Conservation (phyloP, 768 basidiomycete genomes). For the Gloeostereum incarnatum region DNA sequence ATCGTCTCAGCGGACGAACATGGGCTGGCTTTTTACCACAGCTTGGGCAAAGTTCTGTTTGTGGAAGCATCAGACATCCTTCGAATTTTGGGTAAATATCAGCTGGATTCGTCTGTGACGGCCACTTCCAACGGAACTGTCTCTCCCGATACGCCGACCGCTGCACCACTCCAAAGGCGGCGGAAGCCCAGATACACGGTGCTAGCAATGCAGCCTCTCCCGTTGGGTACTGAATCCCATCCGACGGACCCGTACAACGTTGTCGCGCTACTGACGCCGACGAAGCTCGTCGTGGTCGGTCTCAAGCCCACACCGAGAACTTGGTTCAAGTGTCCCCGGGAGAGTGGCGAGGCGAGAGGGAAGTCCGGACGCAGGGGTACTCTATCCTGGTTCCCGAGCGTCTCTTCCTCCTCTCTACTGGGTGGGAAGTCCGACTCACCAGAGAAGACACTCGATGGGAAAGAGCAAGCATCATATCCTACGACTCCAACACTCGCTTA, state of each 20-base stretch:
- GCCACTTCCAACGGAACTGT: conserved; percentile 5
- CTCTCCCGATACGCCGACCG: conserved; percentile 12
- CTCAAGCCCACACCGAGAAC: conserved; percentile 88
- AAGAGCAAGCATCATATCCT: too few species aligned
- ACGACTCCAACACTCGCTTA: conserved; percentile 68
- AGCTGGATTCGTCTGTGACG: conserved; percentile 31
- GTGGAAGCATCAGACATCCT: conserved; percentile 93
- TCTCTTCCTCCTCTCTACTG: conserved; percentile 12
- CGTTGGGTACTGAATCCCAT: conserved; percentile 66
- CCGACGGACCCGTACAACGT: conserved; percentile 73
- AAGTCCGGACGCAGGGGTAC: conserved; percentile 49
- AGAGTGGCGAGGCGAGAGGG: conserved; percentile 28
- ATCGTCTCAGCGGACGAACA: conserved; percentile 84
- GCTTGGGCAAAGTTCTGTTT: conserved; percentile 87
- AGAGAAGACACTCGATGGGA: conserved; percentile 6
- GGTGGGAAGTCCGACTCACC: background rate
- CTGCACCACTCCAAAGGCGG: conserved; percentile 25
- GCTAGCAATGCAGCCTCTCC: conserved; percentile 73
- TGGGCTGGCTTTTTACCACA: conserved; percentile 93
- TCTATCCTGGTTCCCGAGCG: conserved; percentile 79
- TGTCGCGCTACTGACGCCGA: conserved; percentile 79
- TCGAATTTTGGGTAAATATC: conserved; percentile 89
- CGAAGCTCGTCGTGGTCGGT: conserved; percentile 89
- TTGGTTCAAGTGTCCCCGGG: conserved; percentile 73
- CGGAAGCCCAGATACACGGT: conserved; percentile 55